phyloP scores from a whole-genome alignment of 306 rosid genomes.

The Castanopsis chinensis region DNA sequence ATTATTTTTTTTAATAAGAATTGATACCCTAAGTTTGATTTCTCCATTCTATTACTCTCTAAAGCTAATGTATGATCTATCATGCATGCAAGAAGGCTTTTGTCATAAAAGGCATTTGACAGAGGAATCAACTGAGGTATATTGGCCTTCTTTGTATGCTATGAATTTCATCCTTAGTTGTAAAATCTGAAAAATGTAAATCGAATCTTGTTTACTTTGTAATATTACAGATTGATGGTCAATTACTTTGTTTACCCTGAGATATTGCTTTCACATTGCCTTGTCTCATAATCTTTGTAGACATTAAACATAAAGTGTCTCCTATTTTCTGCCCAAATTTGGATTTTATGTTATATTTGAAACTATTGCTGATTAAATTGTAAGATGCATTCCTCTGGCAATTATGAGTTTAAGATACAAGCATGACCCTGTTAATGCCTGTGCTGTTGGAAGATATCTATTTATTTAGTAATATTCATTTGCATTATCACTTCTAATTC shows the following conservation, averaged over 20 bases:
- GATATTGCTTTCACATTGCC: background rate
- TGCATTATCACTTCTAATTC: slow-evolving; percentile 17
- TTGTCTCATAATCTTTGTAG: background rate
- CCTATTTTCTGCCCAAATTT: background rate
- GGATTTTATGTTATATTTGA: background rate
- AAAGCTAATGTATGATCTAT: background rate
- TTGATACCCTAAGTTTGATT: background rate
- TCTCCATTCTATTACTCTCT: background rate
- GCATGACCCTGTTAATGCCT: slow-evolving; percentile 4
- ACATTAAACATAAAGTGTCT: background rate
- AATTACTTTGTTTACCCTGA: background rate
- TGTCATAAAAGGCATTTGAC: background rate
- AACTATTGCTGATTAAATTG: background rate
- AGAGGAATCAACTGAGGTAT: too few species aligned
- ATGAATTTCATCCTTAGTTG: background rate
- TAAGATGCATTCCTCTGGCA: background rate
- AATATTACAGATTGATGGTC: background rate
- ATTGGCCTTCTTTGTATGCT: background rate
- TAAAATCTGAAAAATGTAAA: background rate
- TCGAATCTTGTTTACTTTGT: background rate
- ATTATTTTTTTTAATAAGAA: background rate
- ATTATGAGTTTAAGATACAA: slow-evolving; percentile 13
- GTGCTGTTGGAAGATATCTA: slow-evolving; percentile 9
- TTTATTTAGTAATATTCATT: slow-evolving; percentile 15
- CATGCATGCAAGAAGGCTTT: background rate